Base-by-base conservation (phyloP, 2,329 filamentous ascomycete species). In the Aspergillus fumigatiaffinis region DNA sequence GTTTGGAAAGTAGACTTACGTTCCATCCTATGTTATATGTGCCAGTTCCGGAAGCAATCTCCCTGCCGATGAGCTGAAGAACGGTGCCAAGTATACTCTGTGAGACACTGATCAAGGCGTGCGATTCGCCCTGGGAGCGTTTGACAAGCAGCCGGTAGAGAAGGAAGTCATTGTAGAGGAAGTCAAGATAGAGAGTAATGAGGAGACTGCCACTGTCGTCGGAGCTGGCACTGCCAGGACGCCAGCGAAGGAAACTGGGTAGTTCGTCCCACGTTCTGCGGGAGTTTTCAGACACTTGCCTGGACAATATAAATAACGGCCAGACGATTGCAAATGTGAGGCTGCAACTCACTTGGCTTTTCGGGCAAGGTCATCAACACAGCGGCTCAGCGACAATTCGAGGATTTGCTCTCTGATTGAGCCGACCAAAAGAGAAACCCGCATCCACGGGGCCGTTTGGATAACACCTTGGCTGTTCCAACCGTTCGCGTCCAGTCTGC, bases 151-250 rank as follows among this genome's bases (percentile, higher is more conserved):
- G 61, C 8, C 63, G 59, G 28, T 66, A 63, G 3, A 69, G 60
- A 12, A 68, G 52, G 4, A 68, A 63, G 9, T 68, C 64, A 25
- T 66, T 66, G 32, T 68, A 63, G 10, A 69, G 56, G 28, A 64
- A 65, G 3, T 67, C 63, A 4, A 68, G 47, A 28, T 66, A 55
- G 5, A 68, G 50, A 0, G 60, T 55, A 25, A 62, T 54, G 8
- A 63, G 57, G 1, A 63, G 32, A 9, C 50, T 53, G 32, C 62
- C 56, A 32, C 57, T 54, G 5, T 54, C 38, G n/a, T 25, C 56
- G 17, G 50, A 46, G 7, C 51, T 28, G 3, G 55, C 52, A n/a
- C 35, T 51, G 42, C 60, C 51, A 10, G 54, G 54, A 28, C 48
- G 48, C 66, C 64, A 66, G 42, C 58, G 64, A 9, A 69, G 61